Base-by-base conservation (phyloP, 441 rosid genomes). In the Populus hybrid region DNA sequence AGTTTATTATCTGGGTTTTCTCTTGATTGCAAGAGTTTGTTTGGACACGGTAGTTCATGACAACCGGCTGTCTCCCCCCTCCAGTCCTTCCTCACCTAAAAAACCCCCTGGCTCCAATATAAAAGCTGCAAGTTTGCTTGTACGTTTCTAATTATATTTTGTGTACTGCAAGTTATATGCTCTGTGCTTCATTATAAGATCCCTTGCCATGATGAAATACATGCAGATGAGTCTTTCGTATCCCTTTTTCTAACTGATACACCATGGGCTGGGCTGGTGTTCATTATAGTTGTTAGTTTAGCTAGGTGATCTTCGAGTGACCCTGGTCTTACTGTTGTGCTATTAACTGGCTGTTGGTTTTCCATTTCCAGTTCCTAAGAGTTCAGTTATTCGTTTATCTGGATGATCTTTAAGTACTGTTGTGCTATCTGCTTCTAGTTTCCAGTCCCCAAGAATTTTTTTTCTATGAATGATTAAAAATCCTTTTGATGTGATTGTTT, bases 141-240 rank as follows among this genome's bases (percentile, higher is more conserved):
- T 38, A 50, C 56, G 56, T 50, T 50, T 50, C 20, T 50, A 50
- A 50, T 14, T 50, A 50, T 50, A 50, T 14, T 50, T 50, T 36
- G 72, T 14, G 14, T 16, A 50, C 56, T 14, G 56, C 56, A 50
- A 50, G 56, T 50, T 45, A 9, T 38, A 38, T 9, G 42, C 42
- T 38, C 42, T 38, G 45, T 50, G 56, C 56, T 50, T 50, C 56
- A 14, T 50, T 50, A 16, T 14, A 16, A 50, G 56, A 50, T 50
- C 56, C 45, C 53, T 61, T 42, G 36, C 29, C 64, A 40, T 40
- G 64, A 68, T 75, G 38, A 75, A 40, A 14, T 65, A 50, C 56
- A 50, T 50, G 56, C 56, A 50, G 56, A 50, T 16, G 18, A 50
- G 56, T 50, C 56, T 50, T 50, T 50, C 20, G 7, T 4, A 50